Percentiles rank a stretch among this genome's conserved stretches.
phyloP scores from a whole-genome alignment of 768 basidiomycete species.

The Pulveroboletus frians region DNA sequence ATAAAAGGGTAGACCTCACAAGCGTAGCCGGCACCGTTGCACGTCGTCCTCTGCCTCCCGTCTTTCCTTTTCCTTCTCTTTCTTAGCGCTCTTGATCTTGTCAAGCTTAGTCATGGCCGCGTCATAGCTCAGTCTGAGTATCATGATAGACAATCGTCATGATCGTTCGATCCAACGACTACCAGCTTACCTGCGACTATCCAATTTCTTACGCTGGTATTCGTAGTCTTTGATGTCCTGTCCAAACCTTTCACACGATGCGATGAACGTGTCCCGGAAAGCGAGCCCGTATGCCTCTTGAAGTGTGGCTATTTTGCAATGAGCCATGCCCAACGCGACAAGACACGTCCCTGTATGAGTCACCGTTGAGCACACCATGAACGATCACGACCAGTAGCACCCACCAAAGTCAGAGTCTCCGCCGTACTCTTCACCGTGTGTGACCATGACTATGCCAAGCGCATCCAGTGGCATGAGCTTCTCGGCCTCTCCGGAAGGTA shows the following conservation, averaged over 20 bases:
- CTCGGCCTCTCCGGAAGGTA: slow-evolving; percentile 53
- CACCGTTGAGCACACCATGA: not conserved
- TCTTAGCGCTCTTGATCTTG: slow-evolving; percentile 65
- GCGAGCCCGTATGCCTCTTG: slow-evolving; percentile 77
- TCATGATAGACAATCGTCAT: not conserved
- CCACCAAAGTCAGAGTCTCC: slow-evolving; percentile 69
- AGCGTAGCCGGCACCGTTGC: slow-evolving; percentile 63
- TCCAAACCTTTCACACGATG: slow-evolving; percentile 56
- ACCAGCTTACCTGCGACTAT: slow-evolving; percentile 64
- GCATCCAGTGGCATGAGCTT: slow-evolving; percentile 75
- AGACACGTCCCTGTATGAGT: slow-evolving; percentile 57
- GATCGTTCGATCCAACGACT: not conserved
- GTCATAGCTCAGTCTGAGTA: slow-evolving; percentile 65
- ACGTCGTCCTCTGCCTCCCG: slow-evolving; percentile 80
- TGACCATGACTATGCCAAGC: slow-evolving; percentile 82
- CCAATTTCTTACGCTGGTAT: slow-evolving; percentile 74
- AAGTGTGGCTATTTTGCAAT: slow-evolving; percentile 77
- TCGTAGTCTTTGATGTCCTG: slow-evolving; percentile 85
- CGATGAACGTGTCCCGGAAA: slow-evolving; percentile 68
- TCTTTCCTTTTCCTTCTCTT: slow-evolving; percentile 72
- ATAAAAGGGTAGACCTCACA: slow-evolving; percentile 44
- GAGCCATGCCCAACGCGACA: slow-evolving; percentile 71
- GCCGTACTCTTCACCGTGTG: slow-evolving; percentile 78
- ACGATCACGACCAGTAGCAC: slow-evolving; percentile 13
- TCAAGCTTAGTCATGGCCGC: slow-evolving; percentile 67